Conservation (phyloP, 306 rosid species). For the cucumber (Cucumis sativus) region DNA sequence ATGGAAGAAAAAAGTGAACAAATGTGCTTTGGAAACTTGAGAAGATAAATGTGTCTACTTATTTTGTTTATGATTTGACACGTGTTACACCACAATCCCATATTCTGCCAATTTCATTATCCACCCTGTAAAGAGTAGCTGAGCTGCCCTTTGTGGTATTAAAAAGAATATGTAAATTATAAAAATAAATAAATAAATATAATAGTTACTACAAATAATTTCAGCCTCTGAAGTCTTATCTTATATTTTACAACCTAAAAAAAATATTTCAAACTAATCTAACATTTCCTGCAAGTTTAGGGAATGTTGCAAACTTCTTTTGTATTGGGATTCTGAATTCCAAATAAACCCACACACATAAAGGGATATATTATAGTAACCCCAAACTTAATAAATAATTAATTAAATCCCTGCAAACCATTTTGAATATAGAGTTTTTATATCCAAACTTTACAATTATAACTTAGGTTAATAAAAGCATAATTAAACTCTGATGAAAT, state of each 20-base stretch:
- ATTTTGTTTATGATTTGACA: background rate
- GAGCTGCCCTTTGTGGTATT: background rate
- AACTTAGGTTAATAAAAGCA: too few species aligned
- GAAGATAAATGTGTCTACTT: background rate
- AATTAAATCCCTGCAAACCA: background rate
- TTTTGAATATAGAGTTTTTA: too few species aligned
- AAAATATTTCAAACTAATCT: background rate
- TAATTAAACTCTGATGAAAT: too few species aligned
- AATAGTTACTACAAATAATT: background rate
- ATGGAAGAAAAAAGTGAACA: background rate
- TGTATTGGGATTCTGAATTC: background rate
- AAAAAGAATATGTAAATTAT: background rate
- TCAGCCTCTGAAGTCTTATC: background rate
- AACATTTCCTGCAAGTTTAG: background rate
- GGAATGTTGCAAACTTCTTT: background rate
- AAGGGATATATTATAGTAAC: background rate
- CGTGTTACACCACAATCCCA: background rate
- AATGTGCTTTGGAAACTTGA: background rate
- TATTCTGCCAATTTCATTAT: conserved; percentile 1
- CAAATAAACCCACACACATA: background rate
- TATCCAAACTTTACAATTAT: background rate
- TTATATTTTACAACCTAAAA: background rate
- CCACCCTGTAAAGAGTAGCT: background rate
- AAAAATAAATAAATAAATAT: background rate
- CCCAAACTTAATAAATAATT: background rate